Conservation (phyloP, 257 asterid genomes). For the Plectranthus barbatus region DNA sequence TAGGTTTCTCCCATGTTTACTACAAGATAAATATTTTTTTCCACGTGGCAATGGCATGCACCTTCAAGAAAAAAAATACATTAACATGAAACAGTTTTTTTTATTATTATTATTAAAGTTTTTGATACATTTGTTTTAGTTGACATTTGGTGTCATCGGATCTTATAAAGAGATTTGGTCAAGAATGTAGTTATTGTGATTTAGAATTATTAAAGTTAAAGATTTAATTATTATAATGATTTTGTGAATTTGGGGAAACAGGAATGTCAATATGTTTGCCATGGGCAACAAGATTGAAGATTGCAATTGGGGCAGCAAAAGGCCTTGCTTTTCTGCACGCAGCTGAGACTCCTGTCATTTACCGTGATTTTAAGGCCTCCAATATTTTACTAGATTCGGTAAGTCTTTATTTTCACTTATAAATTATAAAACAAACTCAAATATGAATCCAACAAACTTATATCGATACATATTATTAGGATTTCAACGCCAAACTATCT, state of each 20-base stretch:
- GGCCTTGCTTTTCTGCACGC: slow-evolving; percentile 91
- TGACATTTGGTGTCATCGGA: no score
- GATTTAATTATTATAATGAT: no score
- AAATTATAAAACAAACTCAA: neutral
- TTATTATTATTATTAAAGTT: no score
- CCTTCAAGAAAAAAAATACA: no score
- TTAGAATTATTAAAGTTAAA: neutral
- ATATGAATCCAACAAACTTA: neutral
- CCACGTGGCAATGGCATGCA: no score
- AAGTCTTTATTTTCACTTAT: neutral
- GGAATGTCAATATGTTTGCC: slow-evolving; percentile 71
- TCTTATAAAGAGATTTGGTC: no score
- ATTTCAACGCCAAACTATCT: slow-evolving; percentile 78
- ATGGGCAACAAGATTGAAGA: slow-evolving; percentile 84
- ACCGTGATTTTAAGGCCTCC: slow-evolving; percentile 90
- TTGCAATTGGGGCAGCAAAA: slow-evolving; percentile 83
- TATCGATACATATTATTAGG: slow-evolving; percentile 25
- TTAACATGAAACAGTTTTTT: no score
- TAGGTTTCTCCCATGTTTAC: no score
- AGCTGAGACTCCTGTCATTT: slow-evolving; percentile 77
- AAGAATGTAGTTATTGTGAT: no score
- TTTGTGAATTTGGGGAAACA: neutral
- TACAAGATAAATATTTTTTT: no score
- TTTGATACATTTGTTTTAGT: no score
- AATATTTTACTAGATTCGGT: slow-evolving; percentile 75